A percentile compares a stretch with the other conserved stretches of the same genome.
phyloP scores from a whole-genome alignment of 352 stramenopile genomes.

The Peronospora belbahrii region DNA sequence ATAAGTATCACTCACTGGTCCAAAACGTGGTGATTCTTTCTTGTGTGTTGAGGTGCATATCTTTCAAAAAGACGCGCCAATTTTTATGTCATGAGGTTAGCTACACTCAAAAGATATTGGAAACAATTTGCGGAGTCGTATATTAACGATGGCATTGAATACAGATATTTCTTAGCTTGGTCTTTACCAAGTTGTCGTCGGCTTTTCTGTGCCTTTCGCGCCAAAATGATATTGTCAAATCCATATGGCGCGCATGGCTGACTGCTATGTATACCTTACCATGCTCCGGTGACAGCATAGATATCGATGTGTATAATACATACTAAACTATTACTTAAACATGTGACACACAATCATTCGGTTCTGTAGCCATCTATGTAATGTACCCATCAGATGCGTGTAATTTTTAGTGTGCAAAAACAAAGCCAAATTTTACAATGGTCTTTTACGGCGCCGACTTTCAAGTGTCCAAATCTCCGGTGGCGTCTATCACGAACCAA shows the following conservation, averaged over 20 bases:
- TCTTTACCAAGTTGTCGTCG: too few species aligned
- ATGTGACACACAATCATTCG: neutral
- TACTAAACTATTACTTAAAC: slow-evolving; percentile 5
- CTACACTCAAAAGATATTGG: neutral
- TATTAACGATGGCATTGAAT: neutral
- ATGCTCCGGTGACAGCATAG: too few species aligned
- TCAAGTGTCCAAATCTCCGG: slow-evolving; percentile 49
- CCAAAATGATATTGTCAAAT: too few species aligned
- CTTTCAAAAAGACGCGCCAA: slow-evolving; percentile 21
- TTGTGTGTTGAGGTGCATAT: neutral
- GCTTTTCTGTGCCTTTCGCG: slow-evolving; percentile 9
- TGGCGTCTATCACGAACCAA: slow-evolving; percentile 34
- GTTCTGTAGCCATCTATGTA: neutral
- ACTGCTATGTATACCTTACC: too few species aligned
- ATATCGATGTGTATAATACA: too few species aligned
- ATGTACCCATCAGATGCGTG: neutral
- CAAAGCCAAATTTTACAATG: slow-evolving; percentile 25
- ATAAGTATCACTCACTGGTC: too few species aligned
- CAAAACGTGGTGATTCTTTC: too few species aligned
- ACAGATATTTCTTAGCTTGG: neutral
- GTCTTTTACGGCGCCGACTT: slow-evolving; percentile 50
- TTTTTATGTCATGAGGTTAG: slow-evolving; percentile 1
- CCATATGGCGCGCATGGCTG: too few species aligned
- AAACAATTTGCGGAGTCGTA: slow-evolving; percentile 1
- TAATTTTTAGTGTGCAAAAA: neutral